Conservation (phyloP, 169 alveolate genomes). For the Eimeria necatrix region DNA sequence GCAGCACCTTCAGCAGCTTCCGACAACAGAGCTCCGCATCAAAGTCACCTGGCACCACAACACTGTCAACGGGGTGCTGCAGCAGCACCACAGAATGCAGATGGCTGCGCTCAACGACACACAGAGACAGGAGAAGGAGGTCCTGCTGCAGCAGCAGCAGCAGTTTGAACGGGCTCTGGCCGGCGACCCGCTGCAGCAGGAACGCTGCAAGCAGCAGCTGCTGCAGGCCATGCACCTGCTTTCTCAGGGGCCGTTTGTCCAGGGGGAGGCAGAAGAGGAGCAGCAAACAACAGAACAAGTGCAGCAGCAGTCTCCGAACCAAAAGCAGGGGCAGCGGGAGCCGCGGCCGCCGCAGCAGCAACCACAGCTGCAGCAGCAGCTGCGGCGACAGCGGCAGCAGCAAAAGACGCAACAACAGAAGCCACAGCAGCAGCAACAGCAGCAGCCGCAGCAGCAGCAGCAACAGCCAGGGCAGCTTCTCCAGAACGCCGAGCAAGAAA, state of each 20-base stretch:
- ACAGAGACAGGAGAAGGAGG: neutral
- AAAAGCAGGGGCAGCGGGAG: neutral
- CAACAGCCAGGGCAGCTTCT: neutral
- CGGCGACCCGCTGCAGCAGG: neutral
- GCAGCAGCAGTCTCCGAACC: neutral
- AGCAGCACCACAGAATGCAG: neutral
- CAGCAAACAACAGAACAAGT: neutral
- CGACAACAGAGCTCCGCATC: neutral
- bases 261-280: constrained; percentile 2
- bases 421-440: constrained; percentile 19
- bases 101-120: neutral
- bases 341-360: constrained; percentile 16
- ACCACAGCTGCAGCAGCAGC: neutral
- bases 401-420: neutral
- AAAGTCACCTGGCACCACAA: constrained; percentile 35
- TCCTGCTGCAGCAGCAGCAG: constrained; percentile 45
- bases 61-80: neutral
- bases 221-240: constrained; percentile 10
- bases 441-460: constrained; percentile 18
- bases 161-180: neutral
- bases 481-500: neutral
- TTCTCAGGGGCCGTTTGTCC: constrained; percentile 26
- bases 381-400: neutral
- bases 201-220: neutral
- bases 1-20: constrained; percentile 38